Conservation (phyloP, 1,284 basidiomycete genomes). For the Cutaneotrichosporon sp. region DNA sequence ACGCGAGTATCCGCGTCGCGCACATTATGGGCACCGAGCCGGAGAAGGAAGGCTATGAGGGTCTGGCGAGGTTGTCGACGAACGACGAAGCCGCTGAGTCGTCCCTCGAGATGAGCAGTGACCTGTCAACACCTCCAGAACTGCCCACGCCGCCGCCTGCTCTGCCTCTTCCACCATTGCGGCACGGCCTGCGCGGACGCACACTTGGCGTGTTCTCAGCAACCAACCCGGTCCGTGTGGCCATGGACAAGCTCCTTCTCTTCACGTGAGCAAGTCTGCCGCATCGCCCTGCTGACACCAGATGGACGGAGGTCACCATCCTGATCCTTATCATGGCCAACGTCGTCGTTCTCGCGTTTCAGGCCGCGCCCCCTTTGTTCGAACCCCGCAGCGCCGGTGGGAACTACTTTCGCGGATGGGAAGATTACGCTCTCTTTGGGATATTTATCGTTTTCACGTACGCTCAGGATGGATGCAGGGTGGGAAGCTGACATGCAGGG, state of each 20-base stretch:
- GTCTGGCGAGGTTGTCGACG: background rate
- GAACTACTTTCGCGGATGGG: slow-evolving; percentile 73
- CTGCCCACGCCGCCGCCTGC: background rate
- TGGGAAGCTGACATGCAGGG: slow-evolving; percentile 47
- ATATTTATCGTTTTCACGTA: slow-evolving; percentile 85
- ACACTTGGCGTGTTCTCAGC: slow-evolving; percentile 75
- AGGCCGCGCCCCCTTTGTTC: slow-evolving; percentile 59
- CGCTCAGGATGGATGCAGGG: slow-evolving; percentile 30
- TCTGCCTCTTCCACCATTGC: slow-evolving; percentile 18
- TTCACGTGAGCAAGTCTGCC: slow-evolving; percentile 56
- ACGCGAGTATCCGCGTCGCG: slow-evolving; percentile 68
- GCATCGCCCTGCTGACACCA: slow-evolving; percentile 37
- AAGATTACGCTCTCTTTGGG: slow-evolving; percentile 75
- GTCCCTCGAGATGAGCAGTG: background rate
- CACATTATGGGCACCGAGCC: slow-evolving; percentile 55
- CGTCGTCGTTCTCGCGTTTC: slow-evolving; percentile 74
- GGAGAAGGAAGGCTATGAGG: slow-evolving; percentile 38
- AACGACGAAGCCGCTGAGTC: background rate
- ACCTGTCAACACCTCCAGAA: background rate
- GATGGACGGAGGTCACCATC: slow-evolving; percentile 82
- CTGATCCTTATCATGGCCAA: slow-evolving; percentile 79
- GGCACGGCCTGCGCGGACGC: slow-evolving; percentile 60
- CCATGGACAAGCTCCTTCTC: slow-evolving; percentile 63
- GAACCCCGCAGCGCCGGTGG: slow-evolving; percentile 40
- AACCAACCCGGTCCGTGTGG: slow-evolving; percentile 59